Evolutionary conservation across 1,284 basidiomycete species (phyloP), one percentile per base, ranked within the genome.

Genomic region (Cystobasidiaceae sp.): DNA sequence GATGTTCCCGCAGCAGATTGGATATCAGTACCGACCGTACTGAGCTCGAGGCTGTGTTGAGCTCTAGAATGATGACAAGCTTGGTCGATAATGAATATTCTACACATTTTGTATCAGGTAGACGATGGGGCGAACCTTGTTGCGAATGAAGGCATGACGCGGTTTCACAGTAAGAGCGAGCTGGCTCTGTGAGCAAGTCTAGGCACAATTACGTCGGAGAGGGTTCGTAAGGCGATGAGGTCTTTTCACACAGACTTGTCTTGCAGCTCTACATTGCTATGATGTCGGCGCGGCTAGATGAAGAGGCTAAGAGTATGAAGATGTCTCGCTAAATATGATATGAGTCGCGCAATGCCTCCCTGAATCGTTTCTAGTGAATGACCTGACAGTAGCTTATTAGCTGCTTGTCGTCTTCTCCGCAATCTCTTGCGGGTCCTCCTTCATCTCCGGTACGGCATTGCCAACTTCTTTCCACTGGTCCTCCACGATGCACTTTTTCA

Each of bases 401-500:
- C 27, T 51, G n/a, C 25, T 21, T 28, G 37, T 28, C 8, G 55
- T 43, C 21, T 63, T n/a, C 41, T 63, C 19, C 3, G 60, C 60
- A 17, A 54, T 32, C 41, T 63, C 39, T 9, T 19, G 50, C 17
- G 55, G 48, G 34, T 67, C 65, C 58, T 67, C 58, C 48, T 67
- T 52, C 58, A 67, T 60, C 27, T 58, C 48, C 30, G 67, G 67
- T 11, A 68, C 51, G 17, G 19, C 21, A 32, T 58, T 55, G 9
- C 61, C 61, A 23, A 57, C 43, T 41, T 46, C 34, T 41, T 64
- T 30, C 48, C 37, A 34, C 19, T 45, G 32, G 19, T 50, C 67
- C 6, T 71, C 70, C 2, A 70, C 67, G 34, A 71, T 88, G 39
- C 92, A 82, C 55, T 79, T 79, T 76, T 84, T 85, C 74, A 83